phyloP scores from a whole-genome alignment of 2,329 filamentous ascomycete species.

The Colletotrichum abscissum region DNA sequence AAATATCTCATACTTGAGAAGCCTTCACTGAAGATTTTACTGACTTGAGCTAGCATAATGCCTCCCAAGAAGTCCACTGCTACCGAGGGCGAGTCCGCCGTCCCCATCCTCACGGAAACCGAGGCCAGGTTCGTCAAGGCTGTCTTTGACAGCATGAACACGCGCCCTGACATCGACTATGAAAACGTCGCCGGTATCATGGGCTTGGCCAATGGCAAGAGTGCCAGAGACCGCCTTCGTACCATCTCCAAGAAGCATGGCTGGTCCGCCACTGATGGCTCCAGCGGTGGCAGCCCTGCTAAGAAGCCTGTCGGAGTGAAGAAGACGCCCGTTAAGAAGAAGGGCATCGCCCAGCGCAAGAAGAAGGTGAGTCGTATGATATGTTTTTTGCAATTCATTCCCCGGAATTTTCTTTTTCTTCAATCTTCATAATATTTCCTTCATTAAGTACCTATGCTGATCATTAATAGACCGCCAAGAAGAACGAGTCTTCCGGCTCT shows the following conservation, averaged over 20 bases:
- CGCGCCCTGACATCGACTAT: conserved; percentile 55
- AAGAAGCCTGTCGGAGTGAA: conserved; percentile 45
- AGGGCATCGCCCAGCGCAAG: conserved; percentile 41
- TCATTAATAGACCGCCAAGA: neutral
- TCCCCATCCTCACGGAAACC: conserved; percentile 44
- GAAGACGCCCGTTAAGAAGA: conserved; percentile 47
- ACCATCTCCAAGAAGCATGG: conserved; percentile 53
- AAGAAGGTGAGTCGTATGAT: conserved; percentile 13
- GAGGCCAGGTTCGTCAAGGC: conserved; percentile 54
- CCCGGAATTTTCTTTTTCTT: neutral
- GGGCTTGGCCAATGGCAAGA: conserved; percentile 51
- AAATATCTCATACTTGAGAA: too few species aligned
- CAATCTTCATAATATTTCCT: too few species aligned
- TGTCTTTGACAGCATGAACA: conserved; percentile 54
- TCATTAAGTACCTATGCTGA: neutral
- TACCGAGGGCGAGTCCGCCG: conserved; percentile 34
- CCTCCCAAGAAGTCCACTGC: conserved; percentile 45
- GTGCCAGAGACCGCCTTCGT: conserved; percentile 54
- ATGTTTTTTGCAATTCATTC: neutral
- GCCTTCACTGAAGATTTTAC: neutral
- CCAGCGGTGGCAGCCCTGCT: conserved; percentile 4
- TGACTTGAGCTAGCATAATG: conserved; percentile 40
- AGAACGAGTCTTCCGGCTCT: neutral
- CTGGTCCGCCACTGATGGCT: conserved; percentile 46
- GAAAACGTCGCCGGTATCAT: conserved; percentile 48